Evolutionary conservation across 345 rosid genomes (phyloP), one percentile per base, ranked within the genome.

Genomic region (Murraya koenigii): DNA sequence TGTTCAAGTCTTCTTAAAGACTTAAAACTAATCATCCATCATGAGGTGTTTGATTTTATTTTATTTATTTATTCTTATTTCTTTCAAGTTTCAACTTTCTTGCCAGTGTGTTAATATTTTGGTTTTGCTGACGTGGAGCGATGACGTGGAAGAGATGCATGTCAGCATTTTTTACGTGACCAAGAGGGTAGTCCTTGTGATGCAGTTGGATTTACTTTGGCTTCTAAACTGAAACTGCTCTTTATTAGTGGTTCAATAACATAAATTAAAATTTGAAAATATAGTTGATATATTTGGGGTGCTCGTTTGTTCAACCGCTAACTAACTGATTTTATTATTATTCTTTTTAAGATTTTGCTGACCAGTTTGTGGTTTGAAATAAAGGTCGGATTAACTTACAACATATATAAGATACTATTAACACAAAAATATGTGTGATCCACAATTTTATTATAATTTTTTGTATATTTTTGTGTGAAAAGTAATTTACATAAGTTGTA

Each of bases 261-360:
- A 67, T 55, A 71, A 65, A 62, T n/a, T 25, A 67, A 39, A 26
- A 66, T 23, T n/a, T n/a, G n/a, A 20, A 36, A 22, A 32, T 4
- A 14, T 49, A 54, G 58, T 25, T 17, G 1, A 32, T 17, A 28
- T 5, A 28, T 30, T 11, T 20, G 2, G 20, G 2, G 20, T 55
- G 28, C 66, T 73, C 78, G 84, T 76, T 83, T 61, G 85, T 78
- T 79, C 61, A 84, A 69, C 84, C 26, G 66, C 81, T 74, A 70
- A 75, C 81, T 74, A 70, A 75, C 78, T 54, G 72, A 60, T 33
- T 72, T 75, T 69, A 44, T 30, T 13, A 59, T 58, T 0, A 49
- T 14, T 23, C 1, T 20, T 20, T n/a, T 56, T 3, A 41, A 10
- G 49, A 2, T 13, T 41, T 41, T 11, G 49, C 15, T 41, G 49